Percentiles rank a stretch among this genome's conserved stretches.
Conservation (phyloP, 148 eudicot species). For the Chenopodium berlandieri region DNA sequence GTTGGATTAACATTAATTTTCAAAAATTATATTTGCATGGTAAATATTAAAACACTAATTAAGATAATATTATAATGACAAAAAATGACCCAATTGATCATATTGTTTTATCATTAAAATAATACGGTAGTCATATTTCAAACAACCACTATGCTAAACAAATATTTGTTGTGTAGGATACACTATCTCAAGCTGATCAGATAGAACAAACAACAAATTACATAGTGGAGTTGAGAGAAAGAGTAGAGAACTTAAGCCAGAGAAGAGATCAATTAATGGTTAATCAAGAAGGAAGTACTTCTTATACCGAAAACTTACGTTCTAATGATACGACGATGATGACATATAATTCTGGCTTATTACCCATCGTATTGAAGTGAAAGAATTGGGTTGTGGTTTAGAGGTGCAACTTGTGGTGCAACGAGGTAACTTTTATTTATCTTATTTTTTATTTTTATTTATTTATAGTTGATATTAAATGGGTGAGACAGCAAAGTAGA, state of each 20-base stretch:
- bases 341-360: not conserved
- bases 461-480: too few species aligned
- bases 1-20: too few species aligned
- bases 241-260: conserved; percentile 25
- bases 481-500: too few species aligned
- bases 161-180: conserved; percentile 20
- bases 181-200: conserved; percentile 36
- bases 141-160: too few species aligned
- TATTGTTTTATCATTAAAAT: too few species aligned
- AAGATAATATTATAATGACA: too few species aligned
- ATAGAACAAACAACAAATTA: conserved; percentile 40
- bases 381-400: conserved; percentile 32
- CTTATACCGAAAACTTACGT: not conserved
- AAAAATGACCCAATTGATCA: too few species aligned
- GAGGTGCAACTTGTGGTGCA: conserved; percentile 34
- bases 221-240: conserved; percentile 33
- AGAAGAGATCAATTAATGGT: conserved; percentile 22
- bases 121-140: too few species aligned
- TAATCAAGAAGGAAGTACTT: not conserved
- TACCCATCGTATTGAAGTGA: conserved; percentile 27
- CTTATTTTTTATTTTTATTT: too few species aligned
- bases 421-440: conserved; percentile 10
- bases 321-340: not conserved
- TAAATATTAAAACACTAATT: too few species aligned
- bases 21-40: too few species aligned